Evolutionary conservation across 805 yeast species (phyloP).

Genomic region (Wickerhamiella qilinensis): DNA sequence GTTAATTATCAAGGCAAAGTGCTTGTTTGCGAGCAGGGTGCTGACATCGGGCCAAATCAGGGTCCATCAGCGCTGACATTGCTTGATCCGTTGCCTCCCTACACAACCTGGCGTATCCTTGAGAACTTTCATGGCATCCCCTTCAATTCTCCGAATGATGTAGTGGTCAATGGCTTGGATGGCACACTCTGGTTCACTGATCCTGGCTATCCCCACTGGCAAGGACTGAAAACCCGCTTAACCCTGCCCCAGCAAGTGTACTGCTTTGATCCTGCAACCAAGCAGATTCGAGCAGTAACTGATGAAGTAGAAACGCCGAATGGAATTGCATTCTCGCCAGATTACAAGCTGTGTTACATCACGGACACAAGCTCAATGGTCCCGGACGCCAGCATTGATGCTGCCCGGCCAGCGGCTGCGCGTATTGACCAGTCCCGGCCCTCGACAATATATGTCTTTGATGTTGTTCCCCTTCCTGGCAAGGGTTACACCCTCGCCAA

Average conservation of each 20-base stretch:
- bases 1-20: slow-evolving; percentile 14
- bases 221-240: slow-evolving; percentile 8
- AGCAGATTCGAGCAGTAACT: slow-evolving; percentile 20
- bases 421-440: background rate
- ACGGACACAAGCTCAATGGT: slow-evolving; percentile 25
- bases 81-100: slow-evolving; percentile 13
- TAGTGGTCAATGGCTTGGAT: slow-evolving; percentile 15
- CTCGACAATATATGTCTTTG: slow-evolving; percentile 17
- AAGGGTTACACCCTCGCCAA: slow-evolving; percentile 9
- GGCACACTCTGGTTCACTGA: slow-evolving; percentile 20
- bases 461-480: slow-evolving; percentile 9
- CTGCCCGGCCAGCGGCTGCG: background rate
- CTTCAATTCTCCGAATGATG: slow-evolving; percentile 18
- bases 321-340: slow-evolving; percentile 44
- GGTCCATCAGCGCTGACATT: slow-evolving; percentile 11
- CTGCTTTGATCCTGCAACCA: slow-evolving; percentile 22
- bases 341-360: slow-evolving; percentile 30
- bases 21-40: slow-evolving; percentile 17
- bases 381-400: background rate
- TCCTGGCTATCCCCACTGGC: slow-evolving; percentile 15
- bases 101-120: slow-evolving; percentile 8
- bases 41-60: no score
- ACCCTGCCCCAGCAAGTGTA: slow-evolving; percentile 24
- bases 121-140: slow-evolving; percentile 17
- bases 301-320: slow-evolving; percentile 44